phyloP scores from a whole-genome alignment of 2,329 filamentous ascomycete genomes.

The Curvularia hawaiiensis region DNA sequence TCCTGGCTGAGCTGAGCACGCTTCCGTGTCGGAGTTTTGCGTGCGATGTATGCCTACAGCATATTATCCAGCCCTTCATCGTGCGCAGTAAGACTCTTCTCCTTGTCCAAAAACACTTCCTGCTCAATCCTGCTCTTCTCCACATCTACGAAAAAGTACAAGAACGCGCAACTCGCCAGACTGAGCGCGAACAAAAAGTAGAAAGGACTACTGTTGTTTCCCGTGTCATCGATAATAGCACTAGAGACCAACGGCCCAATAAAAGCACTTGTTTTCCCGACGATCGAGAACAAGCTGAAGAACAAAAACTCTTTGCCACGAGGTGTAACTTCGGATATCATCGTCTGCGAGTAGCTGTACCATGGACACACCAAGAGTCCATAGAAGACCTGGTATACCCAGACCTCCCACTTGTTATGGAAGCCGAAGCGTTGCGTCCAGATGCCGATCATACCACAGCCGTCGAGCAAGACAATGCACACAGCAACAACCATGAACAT shows the following conservation, averaged over 20 bases:
- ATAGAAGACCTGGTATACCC: conserved; percentile 60
- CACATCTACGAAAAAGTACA: conserved; percentile 33
- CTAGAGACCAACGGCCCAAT: conserved; percentile 72
- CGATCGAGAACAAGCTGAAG: conserved; percentile 71
- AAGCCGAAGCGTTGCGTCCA: conserved; percentile 61
- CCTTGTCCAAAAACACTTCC: conserved; percentile 30
- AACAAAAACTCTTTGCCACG: conserved; percentile 72
- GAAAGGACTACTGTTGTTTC: conserved; percentile 66
- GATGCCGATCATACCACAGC: conserved; percentile 65
- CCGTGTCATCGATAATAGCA: conserved; percentile 69
- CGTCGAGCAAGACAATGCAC: conserved; percentile 64
- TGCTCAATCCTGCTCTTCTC: conserved; percentile 34
- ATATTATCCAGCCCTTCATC: conserved; percentile 1
- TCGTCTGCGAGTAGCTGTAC: conserved; percentile 73
- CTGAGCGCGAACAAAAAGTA: conserved; percentile 61
- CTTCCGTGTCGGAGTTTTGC: not conserved
- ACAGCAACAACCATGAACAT: conserved; percentile 72
- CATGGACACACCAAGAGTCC: conserved; percentile 71
- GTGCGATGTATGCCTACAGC: not conserved
- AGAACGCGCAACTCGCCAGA: conserved; percentile 26
- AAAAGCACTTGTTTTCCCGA: conserved; percentile 71
- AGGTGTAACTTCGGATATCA: conserved; percentile 73
- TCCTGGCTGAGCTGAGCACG: not conserved
- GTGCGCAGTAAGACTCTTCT: conserved; percentile 19
- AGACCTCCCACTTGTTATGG: conserved; percentile 60